Base-by-base conservation (phyloP, 208 protist species). In the Acanthamoeba polyphaga region DNA sequence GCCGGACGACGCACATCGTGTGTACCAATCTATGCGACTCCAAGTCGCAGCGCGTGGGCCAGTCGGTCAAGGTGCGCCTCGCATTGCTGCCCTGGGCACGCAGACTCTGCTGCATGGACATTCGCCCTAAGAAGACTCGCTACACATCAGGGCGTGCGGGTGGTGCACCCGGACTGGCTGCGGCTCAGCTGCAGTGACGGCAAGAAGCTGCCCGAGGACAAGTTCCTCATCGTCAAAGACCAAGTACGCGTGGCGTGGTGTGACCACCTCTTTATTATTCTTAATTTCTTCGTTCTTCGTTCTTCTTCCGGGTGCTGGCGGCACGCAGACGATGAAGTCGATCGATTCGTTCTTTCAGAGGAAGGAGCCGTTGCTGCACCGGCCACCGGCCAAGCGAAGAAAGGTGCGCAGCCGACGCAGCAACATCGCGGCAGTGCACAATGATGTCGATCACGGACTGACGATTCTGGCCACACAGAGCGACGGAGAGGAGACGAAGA, bases 111-210 rank as follows among this genome's bases (percentile, higher is more conserved):
- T 60, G 10, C 15, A 60, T 38, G 3, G 38, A 38, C 38, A 38
- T 38, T 38, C 38, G 38, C 38, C 38, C 29, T 74, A 24, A 29
- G 12, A 74, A 74, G 17, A 43, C 0, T 74, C 66, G 3, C n/a
- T 7, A 15, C 68, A 27, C 53, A 0, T n/a, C 53, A 88, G 46
- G 51, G 62, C 15, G 38, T 92, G 34, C 1, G 19, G 9, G 87
- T 84, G 19, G 91, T 94, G 43, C 91, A 94, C 32, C 91, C 91
- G 19, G 91, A 94, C 43, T 94, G 91, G 91, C 38, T 94, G 43
- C 91, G 51, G 22, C 32, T 58, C 24, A 72, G 53, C 74, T 94
- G 91, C 27, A 13, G 51, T 5, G 91, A 58, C 3, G 91, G 91
- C 17, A 84, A 85, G 74, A 94, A 94, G 91, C 70, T 94, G 49